Conservation (phyloP, 2,329 filamentous ascomycete species). For the Aquanectria penicillioides region DNA sequence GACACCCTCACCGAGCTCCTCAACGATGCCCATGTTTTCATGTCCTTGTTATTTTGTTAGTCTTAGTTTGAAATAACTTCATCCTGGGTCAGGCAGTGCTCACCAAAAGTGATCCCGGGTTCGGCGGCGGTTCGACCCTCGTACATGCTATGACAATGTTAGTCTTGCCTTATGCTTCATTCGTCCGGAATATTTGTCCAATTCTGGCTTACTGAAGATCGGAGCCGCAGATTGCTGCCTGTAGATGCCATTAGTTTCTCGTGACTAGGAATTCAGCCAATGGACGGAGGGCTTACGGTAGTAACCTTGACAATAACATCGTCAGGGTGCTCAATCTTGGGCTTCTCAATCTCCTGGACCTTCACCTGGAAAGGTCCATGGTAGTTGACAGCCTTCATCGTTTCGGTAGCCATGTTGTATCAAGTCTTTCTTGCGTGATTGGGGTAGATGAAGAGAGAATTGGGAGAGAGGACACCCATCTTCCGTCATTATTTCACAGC, state of each 20-base stretch:
- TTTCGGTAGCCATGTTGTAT: conserved; percentile 34
- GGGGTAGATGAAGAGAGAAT: not conserved
- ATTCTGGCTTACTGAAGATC: conserved; percentile 53
- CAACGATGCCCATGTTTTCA: conserved; percentile 69
- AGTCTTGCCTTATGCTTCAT: no score
- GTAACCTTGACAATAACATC: conserved; percentile 74
- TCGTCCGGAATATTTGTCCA: not conserved
- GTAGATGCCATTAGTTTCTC: conserved; percentile 11
- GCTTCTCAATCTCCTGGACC: conserved; percentile 68
- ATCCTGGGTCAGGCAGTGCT: not conserved
- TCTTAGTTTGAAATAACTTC: not conserved
- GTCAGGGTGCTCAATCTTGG: conserved; percentile 70
- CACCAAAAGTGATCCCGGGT: conserved; percentile 68
- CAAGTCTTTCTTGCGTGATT: not conserved
- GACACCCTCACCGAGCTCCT: conserved; percentile 66
- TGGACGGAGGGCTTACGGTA: conserved; percentile 55
- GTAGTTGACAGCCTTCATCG: conserved; percentile 73
- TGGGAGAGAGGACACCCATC: not conserved
- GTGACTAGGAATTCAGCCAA: no score
- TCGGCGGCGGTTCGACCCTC: conserved; percentile 72
- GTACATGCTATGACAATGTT: conserved; percentile 63
- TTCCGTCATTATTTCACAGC: no score
- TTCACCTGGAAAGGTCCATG: conserved; percentile 69
- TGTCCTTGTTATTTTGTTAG: conserved; percentile 50
- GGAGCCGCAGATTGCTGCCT: conserved; percentile 64